phyloP scores from a whole-genome alignment of 352 stramenopile species.

The Globisporangium recalcitrans region DNA sequence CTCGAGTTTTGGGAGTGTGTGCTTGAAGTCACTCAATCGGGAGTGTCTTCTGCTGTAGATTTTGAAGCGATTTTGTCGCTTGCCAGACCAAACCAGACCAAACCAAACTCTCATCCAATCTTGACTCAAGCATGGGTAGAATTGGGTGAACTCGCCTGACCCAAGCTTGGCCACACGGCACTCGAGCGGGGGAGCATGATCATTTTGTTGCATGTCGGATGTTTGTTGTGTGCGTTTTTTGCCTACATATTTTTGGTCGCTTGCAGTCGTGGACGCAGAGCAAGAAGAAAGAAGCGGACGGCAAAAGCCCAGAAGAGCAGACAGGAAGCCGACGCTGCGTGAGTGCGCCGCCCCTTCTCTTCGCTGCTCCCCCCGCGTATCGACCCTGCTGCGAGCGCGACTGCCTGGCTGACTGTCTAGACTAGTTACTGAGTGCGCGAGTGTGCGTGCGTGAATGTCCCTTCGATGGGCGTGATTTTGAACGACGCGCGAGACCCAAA shows the following conservation, averaged over 20 bases:
- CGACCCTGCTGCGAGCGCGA: no score
- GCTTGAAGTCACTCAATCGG: no score
- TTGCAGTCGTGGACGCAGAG: constrained; percentile 7
- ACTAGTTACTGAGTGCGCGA: neutral
- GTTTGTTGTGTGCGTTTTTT: neutral
- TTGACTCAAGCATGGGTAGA: no score
- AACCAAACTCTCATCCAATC: no score
- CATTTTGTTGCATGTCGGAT: no score
- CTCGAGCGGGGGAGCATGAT: no score
- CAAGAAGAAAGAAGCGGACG: neutral
- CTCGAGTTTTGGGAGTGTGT: neutral
- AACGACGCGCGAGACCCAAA: constrained; percentile 13
- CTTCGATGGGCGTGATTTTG: constrained; percentile 12
- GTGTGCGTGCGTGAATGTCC: neutral
- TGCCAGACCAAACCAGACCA: no score
- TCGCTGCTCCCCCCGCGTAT: neutral
- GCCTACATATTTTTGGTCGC: constrained; percentile 1
- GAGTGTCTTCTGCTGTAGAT: no score
- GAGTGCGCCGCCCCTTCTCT: neutral
- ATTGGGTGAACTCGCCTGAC: no score
- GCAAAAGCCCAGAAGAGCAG: neutral
- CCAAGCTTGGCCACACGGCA: no score
- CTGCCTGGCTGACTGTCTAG: no score
- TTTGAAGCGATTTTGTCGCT: no score
- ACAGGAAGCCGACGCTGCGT: neutral